Evolutionary conservation across 106 monocot species (phyloP).

Genomic region (Apostasia ramifera): DNA sequence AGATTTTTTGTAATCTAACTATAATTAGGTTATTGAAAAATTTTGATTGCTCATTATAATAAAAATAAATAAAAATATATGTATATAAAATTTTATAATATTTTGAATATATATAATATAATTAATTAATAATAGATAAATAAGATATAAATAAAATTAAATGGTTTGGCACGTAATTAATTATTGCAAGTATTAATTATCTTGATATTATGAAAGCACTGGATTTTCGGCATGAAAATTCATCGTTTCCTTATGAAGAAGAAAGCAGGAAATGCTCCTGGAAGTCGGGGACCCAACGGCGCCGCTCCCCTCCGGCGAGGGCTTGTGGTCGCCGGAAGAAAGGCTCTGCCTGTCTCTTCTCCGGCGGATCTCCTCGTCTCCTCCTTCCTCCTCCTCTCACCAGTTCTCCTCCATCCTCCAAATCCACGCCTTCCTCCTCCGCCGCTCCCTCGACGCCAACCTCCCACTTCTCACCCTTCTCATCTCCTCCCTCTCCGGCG

Average conservation of each 20-base stretch:
- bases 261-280: neutral
- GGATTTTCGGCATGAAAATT: too few species aligned
- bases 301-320: neutral
- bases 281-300: neutral
- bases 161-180: too few species aligned
- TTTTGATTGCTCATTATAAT: too few species aligned
- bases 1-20: too few species aligned
- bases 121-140: too few species aligned
- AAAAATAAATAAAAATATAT: too few species aligned
- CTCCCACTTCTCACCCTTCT: neutral
- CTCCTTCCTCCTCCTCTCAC: neutral
- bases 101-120: too few species aligned
- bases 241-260: neutral
- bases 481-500: neutral
- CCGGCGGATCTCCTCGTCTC: neutral
- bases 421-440: conserved; percentile 10
- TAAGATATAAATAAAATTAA: too few species aligned
- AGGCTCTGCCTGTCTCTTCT: conserved; percentile 3
- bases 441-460: conserved; percentile 6
- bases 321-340: conserved; percentile 5
- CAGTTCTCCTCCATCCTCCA: conserved; percentile 2
- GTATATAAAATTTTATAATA: too few species aligned
- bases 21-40: too few species aligned
- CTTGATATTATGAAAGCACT: too few species aligned
- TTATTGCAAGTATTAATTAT: too few species aligned